Evolutionary conservation across 2,329 filamentous ascomycete genomes (phyloP).

Genomic region (Purpureocillium lavendulum): DNA sequence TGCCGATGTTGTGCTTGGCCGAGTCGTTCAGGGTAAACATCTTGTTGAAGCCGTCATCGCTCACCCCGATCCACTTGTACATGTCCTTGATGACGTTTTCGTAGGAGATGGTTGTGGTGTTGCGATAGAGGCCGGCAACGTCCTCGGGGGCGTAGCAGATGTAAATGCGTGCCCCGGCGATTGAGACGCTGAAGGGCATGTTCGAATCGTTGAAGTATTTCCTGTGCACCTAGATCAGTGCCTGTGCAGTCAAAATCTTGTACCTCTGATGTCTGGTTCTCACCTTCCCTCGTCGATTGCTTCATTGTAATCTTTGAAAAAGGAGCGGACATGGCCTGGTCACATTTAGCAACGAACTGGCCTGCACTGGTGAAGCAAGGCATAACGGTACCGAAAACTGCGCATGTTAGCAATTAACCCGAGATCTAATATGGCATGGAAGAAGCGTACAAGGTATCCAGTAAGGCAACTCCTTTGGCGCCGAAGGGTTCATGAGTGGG

Average conservation of each 20-base stretch:
- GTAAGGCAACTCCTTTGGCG: background rate
- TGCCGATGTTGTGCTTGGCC: background rate
- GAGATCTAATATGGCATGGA: background rate
- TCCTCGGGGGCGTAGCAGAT: background rate
- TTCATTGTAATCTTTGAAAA: constrained; percentile 2
- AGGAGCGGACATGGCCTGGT: background rate
- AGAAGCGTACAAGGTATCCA: background rate
- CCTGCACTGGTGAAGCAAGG: no score
- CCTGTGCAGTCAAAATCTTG: background rate
- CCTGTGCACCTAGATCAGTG: background rate
- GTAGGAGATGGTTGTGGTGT: background rate
- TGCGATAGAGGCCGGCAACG: background rate
- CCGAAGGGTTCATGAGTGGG: background rate
- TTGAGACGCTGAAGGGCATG: background rate
- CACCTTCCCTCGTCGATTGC: background rate
- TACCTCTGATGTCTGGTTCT: no score
- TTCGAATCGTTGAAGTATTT: background rate
- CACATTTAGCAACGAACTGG: no score
- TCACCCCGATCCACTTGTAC: background rate
- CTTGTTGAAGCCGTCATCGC: background rate
- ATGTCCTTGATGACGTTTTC: background rate
- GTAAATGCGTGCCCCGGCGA: background rate
- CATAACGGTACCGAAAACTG: no score
- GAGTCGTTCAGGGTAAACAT: background rate
- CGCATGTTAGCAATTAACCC: background rate